Percentiles rank a stretch among this genome's conserved stretches.
Conservation (phyloP, 2,329 filamentous ascomycete species). For the Colletotrichum zoysiae region DNA sequence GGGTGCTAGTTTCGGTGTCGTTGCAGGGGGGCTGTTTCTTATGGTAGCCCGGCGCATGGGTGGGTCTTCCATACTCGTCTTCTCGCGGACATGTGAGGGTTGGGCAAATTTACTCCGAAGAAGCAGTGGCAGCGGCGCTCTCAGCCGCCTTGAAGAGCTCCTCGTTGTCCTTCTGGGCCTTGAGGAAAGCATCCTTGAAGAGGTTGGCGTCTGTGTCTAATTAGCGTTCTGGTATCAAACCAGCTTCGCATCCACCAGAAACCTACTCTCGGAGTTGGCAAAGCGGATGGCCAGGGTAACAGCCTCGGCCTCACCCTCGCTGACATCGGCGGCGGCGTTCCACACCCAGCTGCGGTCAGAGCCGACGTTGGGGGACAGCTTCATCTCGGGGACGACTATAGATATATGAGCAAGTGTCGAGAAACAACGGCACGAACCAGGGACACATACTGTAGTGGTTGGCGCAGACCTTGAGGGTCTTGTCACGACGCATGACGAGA, state of each 20-base stretch:
- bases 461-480: conserved; percentile 99
- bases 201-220: conserved; percentile 83
- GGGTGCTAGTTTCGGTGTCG: conserved; percentile 36
- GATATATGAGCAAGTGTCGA: conserved; percentile 36
- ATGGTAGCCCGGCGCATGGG: conserved; percentile 7
- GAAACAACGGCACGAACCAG: too few relatives aligned
- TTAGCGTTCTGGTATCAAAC: conserved; percentile 44
- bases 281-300: conserved; percentile 97
- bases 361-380: conserved; percentile 96
- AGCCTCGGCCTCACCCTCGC: conserved; percentile 96
- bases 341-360: conserved; percentile 99
- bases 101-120: conserved; percentile 33
- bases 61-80: conserved; percentile 23
- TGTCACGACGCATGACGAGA: conserved; percentile 98
- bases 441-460: conserved; percentile 95
- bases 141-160: conserved; percentile 75
- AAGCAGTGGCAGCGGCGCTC: conserved; percentile 46
- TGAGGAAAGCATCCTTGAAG: conserved; percentile 98
- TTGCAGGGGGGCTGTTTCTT: conserved; percentile 13
- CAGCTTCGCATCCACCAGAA: background rate
- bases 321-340: conserved; percentile 98
- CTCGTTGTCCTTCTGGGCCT: conserved; percentile 97
- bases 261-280: conserved; percentile 95
- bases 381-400: conserved; percentile 96
- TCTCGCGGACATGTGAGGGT: background rate